phyloP scores from a whole-genome alignment of 2,329 filamentous ascomycete species.

The Venturia effusa region DNA sequence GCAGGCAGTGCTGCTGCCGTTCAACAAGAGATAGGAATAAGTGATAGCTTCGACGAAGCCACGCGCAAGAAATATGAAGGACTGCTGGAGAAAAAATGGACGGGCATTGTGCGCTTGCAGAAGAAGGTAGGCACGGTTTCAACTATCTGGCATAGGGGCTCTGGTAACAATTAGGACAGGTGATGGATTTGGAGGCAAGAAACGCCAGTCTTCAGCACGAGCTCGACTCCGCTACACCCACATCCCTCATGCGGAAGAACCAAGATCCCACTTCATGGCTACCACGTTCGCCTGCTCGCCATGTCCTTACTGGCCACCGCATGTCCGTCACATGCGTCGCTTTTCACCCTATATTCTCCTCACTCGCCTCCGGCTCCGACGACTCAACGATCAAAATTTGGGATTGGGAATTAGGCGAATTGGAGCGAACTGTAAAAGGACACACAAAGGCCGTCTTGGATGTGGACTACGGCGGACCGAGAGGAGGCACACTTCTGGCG shows the following conservation, averaged over 20 bases:
- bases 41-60: conserved; percentile 62
- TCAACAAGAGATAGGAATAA: conserved; percentile 65
- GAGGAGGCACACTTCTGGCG: conserved; percentile 66
- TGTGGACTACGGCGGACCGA: conserved; percentile 79
- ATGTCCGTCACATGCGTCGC: conserved; percentile 75
- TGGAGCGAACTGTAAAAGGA: conserved; percentile 82
- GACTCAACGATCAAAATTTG: conserved; percentile 94
- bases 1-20: conserved; percentile 59
- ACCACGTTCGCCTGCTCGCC: conserved; percentile 68
- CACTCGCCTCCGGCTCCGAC: conserved; percentile 80
- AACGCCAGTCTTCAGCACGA: conserved; percentile 66
- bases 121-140: conserved; percentile 59
- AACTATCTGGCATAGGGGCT: background rate
- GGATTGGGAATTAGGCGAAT: conserved; percentile 90
- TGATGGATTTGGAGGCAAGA: conserved; percentile 82
- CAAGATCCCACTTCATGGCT: conserved; percentile 81
- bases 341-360: conserved; percentile 87
- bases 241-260: conserved; percentile 66
- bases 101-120: conserved; percentile 83
- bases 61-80: conserved; percentile 93
- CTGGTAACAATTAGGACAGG: conserved; percentile 40
- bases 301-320: conserved; percentile 75
- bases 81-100: conserved; percentile 96
- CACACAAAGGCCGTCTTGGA: conserved; percentile 84
- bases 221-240: conserved; percentile 71